Evolutionary conservation across 2,329 filamentous ascomycete genomes (phyloP), one percentile per base, ranked within the genome.

Genomic region (Diplocarpon rosae): DNA sequence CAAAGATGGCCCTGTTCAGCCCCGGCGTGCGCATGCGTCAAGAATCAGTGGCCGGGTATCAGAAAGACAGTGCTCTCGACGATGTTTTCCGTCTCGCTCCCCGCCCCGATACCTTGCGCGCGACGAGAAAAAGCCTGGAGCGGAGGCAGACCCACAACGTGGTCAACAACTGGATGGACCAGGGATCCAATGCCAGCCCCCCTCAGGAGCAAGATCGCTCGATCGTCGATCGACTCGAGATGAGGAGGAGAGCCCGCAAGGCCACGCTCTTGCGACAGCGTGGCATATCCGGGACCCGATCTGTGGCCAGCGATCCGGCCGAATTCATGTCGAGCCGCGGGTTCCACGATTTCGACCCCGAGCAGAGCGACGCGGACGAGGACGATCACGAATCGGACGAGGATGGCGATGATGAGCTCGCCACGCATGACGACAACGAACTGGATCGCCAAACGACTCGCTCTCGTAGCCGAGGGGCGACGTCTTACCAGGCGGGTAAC

Each of bases 151-250:
- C 83, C 1, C 83, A 83, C 52, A 88, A 81, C 47, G 85, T 86
- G 0, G 88, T 95, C 41, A 80, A 83, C 24, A 81, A 85, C 54
- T 95, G 89, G 89, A 95, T 95, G 85, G 85, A 88, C 36, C 74
- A 75, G 51, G 71, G 78, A 28, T 72, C 69, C 6, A 68, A 68
- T 39, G 68, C 70, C 17, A 69, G 66, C 47, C 72, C 76, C 12
- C 78, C 78, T 8, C 67, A 74, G 48, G 78, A 82, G 55, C 72
- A 81, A 54, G 72, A 78, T 44, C 69, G 68, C 9, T 73, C 72
- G 2, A 66, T 77, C 10, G 65, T 80, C 2, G 75, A 79, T 53
- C 67, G 68, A 36, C 62, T 82, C 1, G 79, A 82, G 56, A 63
- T 64, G 45, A 52, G 52, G 39, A 48, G 51, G 43, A 49, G 48